A percentile compares a stretch with the other conserved stretches of the same genome.
These are phyloP conservation scores for Sclerotinia subarctica DNA, from an alignment of 2,329 filamentous ascomycete species.

Conservation along the genomic window DNA sequence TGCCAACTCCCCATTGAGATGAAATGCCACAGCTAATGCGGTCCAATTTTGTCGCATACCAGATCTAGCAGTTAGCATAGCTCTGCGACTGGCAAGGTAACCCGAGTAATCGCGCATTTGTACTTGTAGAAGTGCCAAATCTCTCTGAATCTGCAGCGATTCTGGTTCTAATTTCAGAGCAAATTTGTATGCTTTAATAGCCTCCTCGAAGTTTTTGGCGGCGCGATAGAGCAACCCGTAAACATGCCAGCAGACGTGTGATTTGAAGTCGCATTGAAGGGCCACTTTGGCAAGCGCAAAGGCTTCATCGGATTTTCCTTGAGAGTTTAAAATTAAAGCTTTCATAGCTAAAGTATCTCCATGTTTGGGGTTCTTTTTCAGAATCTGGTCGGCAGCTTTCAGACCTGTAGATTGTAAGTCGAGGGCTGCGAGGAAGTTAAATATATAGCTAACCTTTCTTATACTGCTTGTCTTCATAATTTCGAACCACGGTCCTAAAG, in stretches of 20 bases:
- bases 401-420: constrained; percentile 54
- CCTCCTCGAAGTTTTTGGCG: constrained; percentile 97
- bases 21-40: constrained; percentile 88
- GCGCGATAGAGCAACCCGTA: constrained; percentile 92
- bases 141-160: constrained; percentile 87
- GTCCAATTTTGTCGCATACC: constrained; percentile 92
- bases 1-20: constrained; percentile 78
- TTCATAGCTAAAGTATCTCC: constrained; percentile 99
- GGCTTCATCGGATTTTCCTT: constrained; percentile 89
- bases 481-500: constrained; percentile 90
- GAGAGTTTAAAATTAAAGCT: constrained; percentile 89
- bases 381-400: constrained; percentile 93
- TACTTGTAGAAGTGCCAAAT: constrained; percentile 87
- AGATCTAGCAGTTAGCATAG: constrained; percentile 83
- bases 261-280: constrained; percentile 95
- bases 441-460: constrained; percentile 62
- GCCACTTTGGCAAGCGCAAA: constrained; percentile 91
- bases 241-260: constrained; percentile 98
- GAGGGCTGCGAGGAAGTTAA: constrained; percentile 19
- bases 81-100: constrained; percentile 82
- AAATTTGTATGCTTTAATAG: constrained; percentile 98
- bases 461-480: constrained; percentile 98
- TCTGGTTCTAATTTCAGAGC: constrained; percentile 92
- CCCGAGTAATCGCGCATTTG: constrained; percentile 96
- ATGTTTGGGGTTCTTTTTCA: constrained; percentile 92